Base-by-base conservation (phyloP, 345 rosid genomes). In the Euphorbia peplus region DNA sequence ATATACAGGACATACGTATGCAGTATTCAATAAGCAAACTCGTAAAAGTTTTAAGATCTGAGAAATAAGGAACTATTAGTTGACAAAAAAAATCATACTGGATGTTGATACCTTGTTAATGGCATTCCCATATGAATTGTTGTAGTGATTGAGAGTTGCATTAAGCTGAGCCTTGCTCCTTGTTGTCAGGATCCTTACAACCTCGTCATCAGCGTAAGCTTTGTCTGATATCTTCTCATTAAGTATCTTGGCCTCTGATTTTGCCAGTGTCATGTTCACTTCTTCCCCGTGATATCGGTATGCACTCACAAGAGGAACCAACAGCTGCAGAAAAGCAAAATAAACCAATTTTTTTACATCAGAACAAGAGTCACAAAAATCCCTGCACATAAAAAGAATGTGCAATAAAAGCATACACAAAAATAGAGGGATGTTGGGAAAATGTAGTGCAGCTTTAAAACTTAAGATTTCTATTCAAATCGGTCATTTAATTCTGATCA, bases 251-350 rank as follows among this genome's bases (percentile, higher is more conserved):
- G 97, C 95, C 81, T 93, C 98, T 0, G 87, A 78, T 58, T 75
- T 88, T 21, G 98, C 97, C 58, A 92, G 66, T 32, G 60, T 76
- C 83, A 79, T 66, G 76, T 88, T 88, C 55, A 90, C 89, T 72
- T 90, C 95, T 37, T 83, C 91, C 66, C 95, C 98, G 73, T 90
- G 89, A 14, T 90, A 93, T 35, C 93, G 86, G 76, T 84, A 86
- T 47, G 89, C 77, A 59, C 84, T 87, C 76, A 87, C 91, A 47
- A 88, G 97, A 65, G 95, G 90, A 75, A 88, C 84, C 87, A 92
- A 68, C 21, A 92, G 82, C 96, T 90, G 86, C 87, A 76, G 19
- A 26, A 50, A 13, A 55, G 46, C 24, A 13, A 39, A 22, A 56
- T 0, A 32, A 37, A 52, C 25, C 62, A 41, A 39, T 51, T n/a